Conservation (phyloP, 2,329 filamentous ascomycete species). For the Nigrospora oryzae region DNA sequence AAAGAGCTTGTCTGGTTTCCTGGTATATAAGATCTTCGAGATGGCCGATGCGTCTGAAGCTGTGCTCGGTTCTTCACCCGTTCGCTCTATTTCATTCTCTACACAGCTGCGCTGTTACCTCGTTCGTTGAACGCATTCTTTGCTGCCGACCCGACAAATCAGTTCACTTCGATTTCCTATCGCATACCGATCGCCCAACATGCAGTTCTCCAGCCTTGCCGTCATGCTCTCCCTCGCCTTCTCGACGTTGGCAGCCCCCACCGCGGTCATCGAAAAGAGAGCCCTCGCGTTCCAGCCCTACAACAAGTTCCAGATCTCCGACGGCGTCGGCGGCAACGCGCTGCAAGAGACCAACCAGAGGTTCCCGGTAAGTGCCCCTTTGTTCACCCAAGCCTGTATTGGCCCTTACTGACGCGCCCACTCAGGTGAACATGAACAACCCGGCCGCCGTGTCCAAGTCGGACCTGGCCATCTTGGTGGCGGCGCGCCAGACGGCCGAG, state of each 20-base stretch:
- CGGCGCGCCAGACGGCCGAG: slow-evolving; percentile 5
- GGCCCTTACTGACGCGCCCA: not conserved
- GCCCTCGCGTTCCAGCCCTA: slow-evolving; percentile 4
- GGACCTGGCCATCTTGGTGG: slow-evolving; percentile 4
- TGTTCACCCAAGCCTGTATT: too few species aligned
- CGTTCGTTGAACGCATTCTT: not conserved
- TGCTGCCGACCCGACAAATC: not conserved
- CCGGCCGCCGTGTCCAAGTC: slow-evolving; percentile 3
- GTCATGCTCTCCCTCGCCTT: slow-evolving; percentile 2
- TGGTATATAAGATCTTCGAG: too few species aligned
- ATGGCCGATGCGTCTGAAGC: too few species aligned
- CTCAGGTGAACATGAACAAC: slow-evolving; percentile 2
- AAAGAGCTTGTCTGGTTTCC: too few species aligned
- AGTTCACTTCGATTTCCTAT: not conserved
- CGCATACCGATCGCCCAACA: not conserved
- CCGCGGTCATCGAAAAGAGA: not conserved
- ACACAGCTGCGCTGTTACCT: not conserved
- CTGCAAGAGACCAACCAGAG: slow-evolving; percentile 3
- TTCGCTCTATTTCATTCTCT: not conserved
- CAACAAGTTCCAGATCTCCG: slow-evolving; percentile 5
- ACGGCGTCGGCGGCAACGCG: slow-evolving; percentile 5
- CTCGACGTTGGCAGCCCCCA: slow-evolving; percentile 1
- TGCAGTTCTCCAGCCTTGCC: slow-evolving; percentile 5
- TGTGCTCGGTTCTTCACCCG: not conserved
- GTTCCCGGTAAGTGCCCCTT: slow-evolving; percentile 1